phyloP scores from a whole-genome alignment of 2,329 filamentous ascomycete genomes.

The Delphinella strobiligena region DNA sequence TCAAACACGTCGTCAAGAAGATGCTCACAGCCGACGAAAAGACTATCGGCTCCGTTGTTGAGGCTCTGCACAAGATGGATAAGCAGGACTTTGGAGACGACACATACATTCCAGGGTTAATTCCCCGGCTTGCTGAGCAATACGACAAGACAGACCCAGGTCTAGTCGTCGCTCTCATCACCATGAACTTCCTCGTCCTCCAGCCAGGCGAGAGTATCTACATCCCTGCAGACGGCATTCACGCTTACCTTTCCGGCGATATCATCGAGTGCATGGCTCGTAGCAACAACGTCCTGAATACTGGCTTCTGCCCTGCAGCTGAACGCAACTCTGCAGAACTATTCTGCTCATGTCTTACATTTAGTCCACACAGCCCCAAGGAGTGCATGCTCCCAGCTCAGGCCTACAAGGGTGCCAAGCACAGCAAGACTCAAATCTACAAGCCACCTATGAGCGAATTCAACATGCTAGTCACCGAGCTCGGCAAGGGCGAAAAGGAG shows the following conservation, averaged over 20 bases:
- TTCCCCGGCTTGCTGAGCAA: constrained; percentile 52
- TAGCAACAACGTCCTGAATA: constrained; percentile 62
- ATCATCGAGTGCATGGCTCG: constrained; percentile 72
- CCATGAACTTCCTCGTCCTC: constrained; percentile 63
- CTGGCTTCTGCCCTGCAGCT: constrained; percentile 57
- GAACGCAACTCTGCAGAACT: constrained; percentile 53
- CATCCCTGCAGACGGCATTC: constrained; percentile 62
- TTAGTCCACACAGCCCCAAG: constrained; percentile 46
- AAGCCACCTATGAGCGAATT: constrained; percentile 61
- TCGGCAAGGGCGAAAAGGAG: constrained; percentile 49
- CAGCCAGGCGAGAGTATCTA: constrained; percentile 55
- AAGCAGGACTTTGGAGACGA: constrained; percentile 39
- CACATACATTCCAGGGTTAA: constrained; percentile 50
- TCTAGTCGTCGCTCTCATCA: constrained; percentile 54
- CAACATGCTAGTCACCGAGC: constrained; percentile 48
- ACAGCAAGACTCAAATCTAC: constrained; percentile 52
- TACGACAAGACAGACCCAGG: constrained; percentile 54
- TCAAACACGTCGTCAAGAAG: constrained; percentile 43
- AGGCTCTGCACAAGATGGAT: constrained; percentile 38
- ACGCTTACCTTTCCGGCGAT: constrained; percentile 60
- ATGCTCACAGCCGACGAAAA: constrained; percentile 44
- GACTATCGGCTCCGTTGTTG: constrained; percentile 41
- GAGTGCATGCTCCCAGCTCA: constrained; percentile 44
- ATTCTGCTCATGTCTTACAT: constrained; percentile 52
- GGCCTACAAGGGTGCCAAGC: constrained; percentile 38